These are phyloP conservation scores for Kluyveromyces lactis DNA, from an alignment of 805 yeast species.

Conservation along the genomic window DNA sequence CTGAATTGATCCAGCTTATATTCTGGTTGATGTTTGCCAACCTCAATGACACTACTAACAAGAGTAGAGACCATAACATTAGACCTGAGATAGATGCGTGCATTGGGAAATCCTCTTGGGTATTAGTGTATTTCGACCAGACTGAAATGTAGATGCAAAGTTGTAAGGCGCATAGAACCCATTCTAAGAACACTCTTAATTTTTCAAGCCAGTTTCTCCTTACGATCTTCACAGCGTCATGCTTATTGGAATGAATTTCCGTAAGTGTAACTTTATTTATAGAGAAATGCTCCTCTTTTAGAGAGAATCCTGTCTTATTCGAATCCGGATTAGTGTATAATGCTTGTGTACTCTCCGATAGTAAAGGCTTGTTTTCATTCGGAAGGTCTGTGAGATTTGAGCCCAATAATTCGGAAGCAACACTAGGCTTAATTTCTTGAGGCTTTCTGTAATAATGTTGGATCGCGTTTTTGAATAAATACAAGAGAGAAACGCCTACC, in stretches of 20 bases:
- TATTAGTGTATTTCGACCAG: slow-evolving; percentile 12
- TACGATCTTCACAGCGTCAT: slow-evolving; percentile 43
- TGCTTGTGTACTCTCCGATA: slow-evolving; percentile 9
- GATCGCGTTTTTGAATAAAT: slow-evolving; percentile 12
- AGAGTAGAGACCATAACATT: slow-evolving; percentile 27
- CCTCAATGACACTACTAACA: slow-evolving; percentile 26
- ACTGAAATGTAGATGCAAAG: slow-evolving; percentile 31
- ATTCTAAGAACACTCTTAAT: slow-evolving; percentile 43
- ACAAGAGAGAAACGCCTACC: slow-evolving; percentile 5
- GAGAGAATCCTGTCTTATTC: slow-evolving; percentile 2
- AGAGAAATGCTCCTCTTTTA: slow-evolving; percentile 59
- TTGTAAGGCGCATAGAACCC: slow-evolving; percentile 36
- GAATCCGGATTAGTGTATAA: slow-evolving; percentile 8
- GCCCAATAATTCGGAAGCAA: slow-evolving; percentile 13
- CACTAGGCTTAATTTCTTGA: slow-evolving; percentile 11
- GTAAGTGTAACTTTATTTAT: slow-evolving; percentile 44
- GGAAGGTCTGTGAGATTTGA: slow-evolving; percentile 7
- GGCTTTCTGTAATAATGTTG: slow-evolving; percentile 16
- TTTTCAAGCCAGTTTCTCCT: slow-evolving; percentile 46
- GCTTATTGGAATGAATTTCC: slow-evolving; percentile 53
- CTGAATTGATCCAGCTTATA: slow-evolving; percentile 14
- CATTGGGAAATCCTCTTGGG: slow-evolving; percentile 13
- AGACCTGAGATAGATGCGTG: slow-evolving; percentile 13
- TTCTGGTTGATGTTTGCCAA: slow-evolving; percentile 29
- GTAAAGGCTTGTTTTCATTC: slow-evolving; percentile 17